phyloP scores from a whole-genome alignment of 169 alveolate species.

The Pseudocohnilembus persalinus region DNA sequence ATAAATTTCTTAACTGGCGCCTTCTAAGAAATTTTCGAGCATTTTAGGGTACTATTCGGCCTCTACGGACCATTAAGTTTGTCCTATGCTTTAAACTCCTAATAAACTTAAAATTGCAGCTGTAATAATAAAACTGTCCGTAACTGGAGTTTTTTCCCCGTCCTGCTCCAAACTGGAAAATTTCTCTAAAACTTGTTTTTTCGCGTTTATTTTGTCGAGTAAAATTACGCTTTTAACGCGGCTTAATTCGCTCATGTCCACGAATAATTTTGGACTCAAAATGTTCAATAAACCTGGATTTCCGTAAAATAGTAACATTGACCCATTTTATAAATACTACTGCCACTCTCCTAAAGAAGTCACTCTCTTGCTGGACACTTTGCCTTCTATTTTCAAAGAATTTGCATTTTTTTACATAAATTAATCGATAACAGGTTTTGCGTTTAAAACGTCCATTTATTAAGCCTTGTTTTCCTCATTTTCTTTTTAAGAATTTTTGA shows the following conservation, averaged over 20 bases:
- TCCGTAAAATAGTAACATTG: slow-evolving; percentile 62
- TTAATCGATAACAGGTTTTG: slow-evolving; percentile 46
- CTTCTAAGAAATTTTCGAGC: slow-evolving; percentile 37
- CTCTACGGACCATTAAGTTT: slow-evolving; percentile 79
- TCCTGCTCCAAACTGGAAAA: slow-evolving; percentile 47
- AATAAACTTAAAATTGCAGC: slow-evolving; percentile 68
- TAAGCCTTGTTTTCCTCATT: slow-evolving; percentile 39
- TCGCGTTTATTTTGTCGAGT: slow-evolving; percentile 77
- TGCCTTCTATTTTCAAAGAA: slow-evolving; percentile 72
- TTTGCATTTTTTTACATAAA: neutral
- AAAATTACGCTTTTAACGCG: slow-evolving; percentile 66
- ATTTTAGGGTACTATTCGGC: slow-evolving; percentile 61
- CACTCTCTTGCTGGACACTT: slow-evolving; percentile 64
- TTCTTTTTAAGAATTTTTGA: slow-evolving; percentile 58
- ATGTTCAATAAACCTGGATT: slow-evolving; percentile 58
- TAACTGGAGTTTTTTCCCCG: slow-evolving; percentile 65
- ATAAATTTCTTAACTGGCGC: slow-evolving; percentile 29
- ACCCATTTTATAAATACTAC: slow-evolving; percentile 54
- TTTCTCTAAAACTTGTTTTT: slow-evolving; percentile 71
- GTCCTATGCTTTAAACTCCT: slow-evolving; percentile 64
- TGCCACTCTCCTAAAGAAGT: slow-evolving; percentile 81
- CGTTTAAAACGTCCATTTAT: slow-evolving; percentile 47
- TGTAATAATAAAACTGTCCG: slow-evolving; percentile 66
- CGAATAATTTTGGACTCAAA: slow-evolving; percentile 65
- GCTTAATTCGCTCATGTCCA: slow-evolving; percentile 65